Conservation (phyloP, 2,329 filamentous ascomycete species). For the Neophaeococcomyces mojaviensis region DNA sequence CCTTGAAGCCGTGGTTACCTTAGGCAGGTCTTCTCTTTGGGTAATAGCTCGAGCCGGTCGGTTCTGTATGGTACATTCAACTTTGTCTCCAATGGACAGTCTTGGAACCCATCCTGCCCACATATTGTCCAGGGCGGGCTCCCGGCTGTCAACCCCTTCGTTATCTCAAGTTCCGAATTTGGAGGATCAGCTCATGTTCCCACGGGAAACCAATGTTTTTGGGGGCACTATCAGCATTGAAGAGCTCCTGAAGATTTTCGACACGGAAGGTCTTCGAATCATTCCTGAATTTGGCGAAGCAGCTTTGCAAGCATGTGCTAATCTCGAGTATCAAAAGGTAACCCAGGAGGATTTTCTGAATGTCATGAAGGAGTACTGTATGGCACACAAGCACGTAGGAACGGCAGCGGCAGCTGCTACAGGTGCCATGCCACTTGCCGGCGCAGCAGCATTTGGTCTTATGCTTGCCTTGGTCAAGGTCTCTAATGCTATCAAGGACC, state of each 20-base stretch:
- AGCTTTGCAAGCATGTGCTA: slow-evolving; percentile 8
- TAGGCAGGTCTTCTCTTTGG: too few relatives aligned
- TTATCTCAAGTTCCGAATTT: background rate
- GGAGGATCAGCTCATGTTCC: background rate
- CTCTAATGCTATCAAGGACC: slow-evolving; percentile 7
- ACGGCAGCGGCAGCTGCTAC: background rate
- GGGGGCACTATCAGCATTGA: slow-evolving; percentile 7
- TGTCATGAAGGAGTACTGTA: slow-evolving; percentile 10
- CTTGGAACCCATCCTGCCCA: too few relatives aligned
- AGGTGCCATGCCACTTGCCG: slow-evolving; percentile 1
- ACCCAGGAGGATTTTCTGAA: slow-evolving; percentile 9
- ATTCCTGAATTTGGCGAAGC: slow-evolving; percentile 4
- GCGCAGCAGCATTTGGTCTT: slow-evolving; percentile 6
- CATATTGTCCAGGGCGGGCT: too few relatives aligned
- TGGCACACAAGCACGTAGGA: slow-evolving; percentile 1
- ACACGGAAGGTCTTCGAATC: slow-evolving; percentile 2
- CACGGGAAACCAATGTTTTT: slow-evolving; percentile 2
- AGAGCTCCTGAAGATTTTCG: slow-evolving; percentile 6
- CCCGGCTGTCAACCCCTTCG: too few relatives aligned
- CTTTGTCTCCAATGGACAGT: too few relatives aligned
- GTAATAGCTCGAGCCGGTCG: too few relatives aligned
- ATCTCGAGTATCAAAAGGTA: slow-evolving; percentile 6
- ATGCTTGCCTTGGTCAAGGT: slow-evolving; percentile 8
- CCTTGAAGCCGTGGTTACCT: too few relatives aligned
- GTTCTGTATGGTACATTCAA: too few relatives aligned